Evolutionary conservation across 768 basidiomycete genomes (phyloP).

Genomic region (Mycena olivaceomarginata): DNA sequence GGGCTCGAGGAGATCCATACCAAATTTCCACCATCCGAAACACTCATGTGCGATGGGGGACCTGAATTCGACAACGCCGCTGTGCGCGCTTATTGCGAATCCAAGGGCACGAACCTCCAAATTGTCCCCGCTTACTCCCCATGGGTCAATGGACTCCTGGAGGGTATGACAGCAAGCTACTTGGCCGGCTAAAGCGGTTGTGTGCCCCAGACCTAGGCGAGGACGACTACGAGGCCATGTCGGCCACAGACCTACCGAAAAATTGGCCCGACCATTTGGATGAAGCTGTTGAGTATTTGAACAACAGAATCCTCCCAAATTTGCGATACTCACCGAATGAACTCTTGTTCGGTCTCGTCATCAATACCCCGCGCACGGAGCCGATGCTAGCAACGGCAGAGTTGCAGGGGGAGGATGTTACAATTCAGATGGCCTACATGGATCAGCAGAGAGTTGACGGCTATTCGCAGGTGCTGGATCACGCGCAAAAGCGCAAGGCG

Average conservation of each 20-base stretch:
- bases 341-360: constrained; percentile 9
- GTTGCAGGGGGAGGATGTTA: constrained; percentile 8
- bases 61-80: constrained; percentile 16
- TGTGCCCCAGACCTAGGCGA: constrained; percentile 47
- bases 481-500: constrained; percentile 39
- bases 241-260: constrained; percentile 33
- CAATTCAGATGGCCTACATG: constrained; percentile 37
- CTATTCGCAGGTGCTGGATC: constrained; percentile 42
- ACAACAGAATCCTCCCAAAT: constrained; percentile 26
- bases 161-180: constrained; percentile 48
- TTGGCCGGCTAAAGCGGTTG: constrained; percentile 42
- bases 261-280: constrained; percentile 53
- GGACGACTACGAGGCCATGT: not conserved
- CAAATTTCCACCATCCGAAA: constrained; percentile 6
- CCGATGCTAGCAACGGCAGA: not conserved
- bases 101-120: constrained; percentile 4
- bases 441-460: constrained; percentile 46
- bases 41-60: not conserved
- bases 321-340: constrained; percentile 22
- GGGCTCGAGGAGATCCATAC: not conserved
- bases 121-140: constrained; percentile 48
- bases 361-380: constrained; percentile 21
- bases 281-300: constrained; percentile 27
- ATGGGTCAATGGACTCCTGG: constrained; percentile 56
- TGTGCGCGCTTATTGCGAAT: constrained; percentile 18